Percentiles rank a stretch among this genome's conserved stretches.
Conservation (phyloP, 805 yeast genomes). For the Suhomyces kilbournensis region DNA sequence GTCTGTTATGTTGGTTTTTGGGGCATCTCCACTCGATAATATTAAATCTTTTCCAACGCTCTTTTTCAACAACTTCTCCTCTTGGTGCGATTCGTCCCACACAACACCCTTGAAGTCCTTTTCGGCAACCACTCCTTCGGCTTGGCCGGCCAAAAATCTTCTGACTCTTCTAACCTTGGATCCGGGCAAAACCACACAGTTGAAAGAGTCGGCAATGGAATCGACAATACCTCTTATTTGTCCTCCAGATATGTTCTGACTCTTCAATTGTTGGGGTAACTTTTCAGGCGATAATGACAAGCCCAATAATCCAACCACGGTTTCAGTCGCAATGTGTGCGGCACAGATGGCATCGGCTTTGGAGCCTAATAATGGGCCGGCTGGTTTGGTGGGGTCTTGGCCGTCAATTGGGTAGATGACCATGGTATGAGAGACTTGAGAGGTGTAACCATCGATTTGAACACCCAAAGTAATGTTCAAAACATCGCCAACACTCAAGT, state of each 20-base stretch:
- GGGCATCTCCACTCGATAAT: constrained; percentile 23
- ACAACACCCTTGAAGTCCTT: constrained; percentile 88
- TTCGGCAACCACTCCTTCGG: constrained; percentile 89
- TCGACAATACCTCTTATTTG: constrained; percentile 76
- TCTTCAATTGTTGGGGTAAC: constrained; percentile 52
- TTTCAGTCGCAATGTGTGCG: constrained; percentile 82
- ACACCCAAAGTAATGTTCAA: constrained; percentile 84
- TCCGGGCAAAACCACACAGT: constrained; percentile 87
- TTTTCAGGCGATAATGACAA: constrained; percentile 74
- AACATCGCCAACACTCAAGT: constrained; percentile 73
- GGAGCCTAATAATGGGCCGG: constrained; percentile 78
- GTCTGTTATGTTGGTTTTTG: constrained; percentile 10
- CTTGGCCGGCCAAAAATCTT: constrained; percentile 94
- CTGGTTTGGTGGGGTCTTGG: constrained; percentile 39
- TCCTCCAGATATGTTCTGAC: constrained; percentile 59
- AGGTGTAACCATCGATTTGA: constrained; percentile 93
- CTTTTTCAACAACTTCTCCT: constrained; percentile 49
- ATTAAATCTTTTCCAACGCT: constrained; percentile 38
- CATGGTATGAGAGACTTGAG: constrained; percentile 80
- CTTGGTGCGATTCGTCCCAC: constrained; percentile 84
- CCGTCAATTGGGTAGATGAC: constrained; percentile 73
- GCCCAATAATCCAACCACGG: constrained; percentile 75
- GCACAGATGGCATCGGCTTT: constrained; percentile 91
- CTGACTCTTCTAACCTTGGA: constrained; percentile 88
- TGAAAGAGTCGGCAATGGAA: constrained; percentile 77